A percentile compares a stretch with the other conserved stretches of the same genome.
Evolutionary conservation across 1,284 basidiomycete species (phyloP).

Genomic region (Mycena sp.): DNA sequence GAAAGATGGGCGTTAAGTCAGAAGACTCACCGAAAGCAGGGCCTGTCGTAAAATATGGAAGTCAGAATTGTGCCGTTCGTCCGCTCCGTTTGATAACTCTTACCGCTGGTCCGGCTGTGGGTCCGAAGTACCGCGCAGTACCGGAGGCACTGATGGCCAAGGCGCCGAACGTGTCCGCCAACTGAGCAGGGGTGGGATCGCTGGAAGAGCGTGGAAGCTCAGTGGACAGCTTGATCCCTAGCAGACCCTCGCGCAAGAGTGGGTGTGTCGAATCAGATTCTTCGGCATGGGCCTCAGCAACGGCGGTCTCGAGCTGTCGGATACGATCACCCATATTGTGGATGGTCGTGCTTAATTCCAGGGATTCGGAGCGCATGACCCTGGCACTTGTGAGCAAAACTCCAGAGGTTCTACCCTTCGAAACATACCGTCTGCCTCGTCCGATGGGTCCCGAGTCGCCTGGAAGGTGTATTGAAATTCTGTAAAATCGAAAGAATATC

Average conservation of each 20-base stretch:
- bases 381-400: not conserved
- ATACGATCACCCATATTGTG: conserved; percentile 16
- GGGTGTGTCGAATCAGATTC: not conserved
- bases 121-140: conserved; percentile 14
- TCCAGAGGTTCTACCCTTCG: no score
- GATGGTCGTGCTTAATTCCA: conserved; percentile 1
- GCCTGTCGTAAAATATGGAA: not conserved
- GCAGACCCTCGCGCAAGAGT: conserved; percentile 3
- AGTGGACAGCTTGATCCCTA: not conserved
- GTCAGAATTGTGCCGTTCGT: not conserved
- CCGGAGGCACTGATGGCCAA: not conserved
- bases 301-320: conserved; percentile 13
- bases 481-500: not conserved
- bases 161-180: not conserved
- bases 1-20: no score
- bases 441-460: conserved; percentile 22
- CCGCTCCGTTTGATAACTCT: not conserved
- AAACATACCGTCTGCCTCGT: conserved; percentile 16
- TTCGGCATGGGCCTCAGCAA: not conserved
- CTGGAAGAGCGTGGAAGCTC: not conserved
- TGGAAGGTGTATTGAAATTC: not conserved
- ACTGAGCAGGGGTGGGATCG: not conserved
- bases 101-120: conserved; percentile 18
- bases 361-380: not conserved
- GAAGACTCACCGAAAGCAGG: conserved; percentile 13